phyloP scores from a whole-genome alignment of 805 yeast species.

The Lipomyces sp. region DNA sequence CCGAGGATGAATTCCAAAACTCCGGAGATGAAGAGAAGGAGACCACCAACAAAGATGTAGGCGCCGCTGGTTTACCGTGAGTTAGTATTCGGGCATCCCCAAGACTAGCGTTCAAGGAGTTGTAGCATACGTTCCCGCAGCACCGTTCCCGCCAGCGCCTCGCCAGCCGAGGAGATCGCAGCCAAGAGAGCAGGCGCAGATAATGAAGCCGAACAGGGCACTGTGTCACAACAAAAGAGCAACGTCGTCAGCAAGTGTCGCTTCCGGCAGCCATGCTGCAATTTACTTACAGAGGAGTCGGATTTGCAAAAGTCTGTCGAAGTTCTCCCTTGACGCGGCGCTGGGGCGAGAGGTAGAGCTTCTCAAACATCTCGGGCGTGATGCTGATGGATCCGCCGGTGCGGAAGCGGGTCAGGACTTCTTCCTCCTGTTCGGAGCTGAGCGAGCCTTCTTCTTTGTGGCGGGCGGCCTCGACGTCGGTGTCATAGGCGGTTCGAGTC shows the following conservation, averaged over 20 bases:
- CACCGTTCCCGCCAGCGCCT: constrained; percentile 21
- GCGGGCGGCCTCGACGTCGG: constrained; percentile 12
- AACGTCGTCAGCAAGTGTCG: background rate
- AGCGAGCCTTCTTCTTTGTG: constrained; percentile 10
- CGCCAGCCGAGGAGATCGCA: constrained; percentile 17
- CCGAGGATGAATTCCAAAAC: constrained; percentile 30
- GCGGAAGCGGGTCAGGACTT: constrained; percentile 29
- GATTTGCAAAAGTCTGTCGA: constrained; percentile 28
- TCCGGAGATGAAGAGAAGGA: constrained; percentile 23
- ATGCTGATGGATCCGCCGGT: constrained; percentile 25
- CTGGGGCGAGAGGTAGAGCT: constrained; percentile 28
- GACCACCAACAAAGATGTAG: constrained; percentile 24
- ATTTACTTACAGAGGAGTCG: constrained; percentile 23
- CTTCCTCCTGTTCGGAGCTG: constrained; percentile 2
- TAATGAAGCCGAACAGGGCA: constrained; percentile 7
- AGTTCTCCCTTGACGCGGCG: constrained; percentile 19
- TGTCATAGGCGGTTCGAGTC: background rate
- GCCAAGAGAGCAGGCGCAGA: constrained; percentile 4
- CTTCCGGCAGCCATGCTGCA: background rate
- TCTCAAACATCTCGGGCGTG: constrained; percentile 30
- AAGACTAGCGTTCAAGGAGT: no score
- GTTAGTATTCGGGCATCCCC: no score
- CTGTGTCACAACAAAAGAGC: no score
- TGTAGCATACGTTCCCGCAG: constrained; percentile 17
- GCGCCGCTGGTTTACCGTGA: constrained; percentile 11